Evolutionary conservation across 2,329 filamentous ascomycete species (phyloP), one percentile per base, ranked within the genome.

Genomic region (Trichoderma koningiopsis): DNA sequence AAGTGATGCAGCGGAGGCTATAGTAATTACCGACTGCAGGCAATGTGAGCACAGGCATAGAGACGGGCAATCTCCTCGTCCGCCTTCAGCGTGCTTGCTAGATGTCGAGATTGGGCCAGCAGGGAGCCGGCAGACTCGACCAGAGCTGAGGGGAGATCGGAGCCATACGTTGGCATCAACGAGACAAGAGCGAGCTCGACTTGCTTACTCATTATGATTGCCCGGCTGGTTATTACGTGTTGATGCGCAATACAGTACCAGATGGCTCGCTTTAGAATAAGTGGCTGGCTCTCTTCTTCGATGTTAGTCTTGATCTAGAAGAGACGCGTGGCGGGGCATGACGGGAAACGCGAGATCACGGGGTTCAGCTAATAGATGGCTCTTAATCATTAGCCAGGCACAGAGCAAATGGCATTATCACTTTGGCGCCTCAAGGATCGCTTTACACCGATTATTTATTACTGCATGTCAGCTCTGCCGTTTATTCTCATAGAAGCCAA

Each of bases 1-100:
- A 31, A 52, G 16, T 1, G 29, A 29, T 19, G 0, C 27, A 14
- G 14, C 5, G 11, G 35, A 22, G 10, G 29, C 63, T 27, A 14
- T 35, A 1, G 33, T 35, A n/a, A 24, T 56, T 81, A 92, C 92
- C 92, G 88, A 74, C 95, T 93, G 77, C 94, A 98, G 24, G 96
- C 96, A 70, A 99, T 87, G 79, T 97, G 91, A 16, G 92, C 92
- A 78, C 94, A 97, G 4, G 91, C 92, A 78, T 96, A 96, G 5
- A 88, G 86, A 24, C 94, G 87, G n/a, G 91, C 93, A 72, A 96
- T 89, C 78, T 97, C 94, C 78, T 97, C 94, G 68, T 96, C 93
- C 3, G 89, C 86, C 77, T 94, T 96, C 65, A 97, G 84, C 19
- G 87, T 91, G 75, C 88, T 90, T 61, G 92, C 93, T 75, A 89